A percentile compares a stretch with the other conserved stretches of the same genome.
phyloP scores from a whole-genome alignment of 2,329 filamentous ascomycete genomes.

The Teratosphaeria viscida region DNA sequence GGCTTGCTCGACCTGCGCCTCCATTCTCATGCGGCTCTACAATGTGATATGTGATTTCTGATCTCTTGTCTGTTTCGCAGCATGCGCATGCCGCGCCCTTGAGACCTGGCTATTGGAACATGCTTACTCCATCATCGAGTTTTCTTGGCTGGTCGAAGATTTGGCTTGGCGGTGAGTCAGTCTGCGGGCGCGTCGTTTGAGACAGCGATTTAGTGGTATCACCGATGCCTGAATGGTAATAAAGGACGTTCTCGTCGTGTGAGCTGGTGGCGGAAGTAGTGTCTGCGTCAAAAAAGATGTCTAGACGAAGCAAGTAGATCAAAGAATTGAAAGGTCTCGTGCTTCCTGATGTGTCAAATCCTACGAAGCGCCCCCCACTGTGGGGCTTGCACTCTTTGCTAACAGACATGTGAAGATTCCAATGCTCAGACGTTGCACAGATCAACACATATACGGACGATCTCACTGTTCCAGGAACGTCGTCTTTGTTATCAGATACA shows the following conservation, averaged over 20 bases:
- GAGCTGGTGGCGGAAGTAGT: neutral
- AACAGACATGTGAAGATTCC: neutral
- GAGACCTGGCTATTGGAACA: constrained; percentile 2
- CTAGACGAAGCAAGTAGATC: neutral
- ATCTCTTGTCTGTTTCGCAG: neutral
- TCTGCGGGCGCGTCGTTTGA: neutral
- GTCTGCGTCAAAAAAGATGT: neutral
- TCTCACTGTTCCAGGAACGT: neutral
- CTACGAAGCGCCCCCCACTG: neutral
- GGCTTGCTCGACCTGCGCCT: constrained; percentile 72
- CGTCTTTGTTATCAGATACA: neutral
- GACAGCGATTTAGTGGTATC: neutral
- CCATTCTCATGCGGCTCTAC: constrained; percentile 12
- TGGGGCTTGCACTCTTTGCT: neutral
- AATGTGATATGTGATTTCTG: neutral
- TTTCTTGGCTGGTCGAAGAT: neutral
- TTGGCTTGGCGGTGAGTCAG: constrained; percentile 3
- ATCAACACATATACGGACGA: neutral
- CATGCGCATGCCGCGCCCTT: constrained; percentile 7
- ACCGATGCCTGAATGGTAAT: neutral
- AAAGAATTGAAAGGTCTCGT: neutral
- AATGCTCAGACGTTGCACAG: neutral
- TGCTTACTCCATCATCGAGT: neutral
- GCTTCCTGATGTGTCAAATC: neutral
- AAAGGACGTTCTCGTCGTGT: neutral